Evolutionary conservation across 2,329 filamentous ascomycete genomes (phyloP).

Genomic region (Cladosporium sphaerospermum): DNA sequence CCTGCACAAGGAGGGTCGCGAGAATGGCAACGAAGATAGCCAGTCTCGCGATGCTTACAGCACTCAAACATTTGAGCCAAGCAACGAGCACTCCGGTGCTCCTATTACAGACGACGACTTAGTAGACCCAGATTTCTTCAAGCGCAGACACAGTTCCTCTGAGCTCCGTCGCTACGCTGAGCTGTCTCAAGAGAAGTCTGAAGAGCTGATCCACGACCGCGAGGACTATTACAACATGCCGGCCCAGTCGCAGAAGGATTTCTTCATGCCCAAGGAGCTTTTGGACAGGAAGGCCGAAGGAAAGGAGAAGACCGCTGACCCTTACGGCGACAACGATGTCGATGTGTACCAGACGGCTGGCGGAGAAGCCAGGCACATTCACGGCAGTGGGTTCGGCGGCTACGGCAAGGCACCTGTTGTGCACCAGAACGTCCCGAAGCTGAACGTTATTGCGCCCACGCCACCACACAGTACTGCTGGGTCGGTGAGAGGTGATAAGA

Average conservation of each 20-base stretch:
- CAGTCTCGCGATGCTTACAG: conserved; percentile 6
- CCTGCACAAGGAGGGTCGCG: conserved; percentile 18
- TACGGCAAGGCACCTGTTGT: conserved; percentile 16
- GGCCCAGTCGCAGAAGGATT: conserved; percentile 38
- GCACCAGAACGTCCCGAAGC: conserved; percentile 37
- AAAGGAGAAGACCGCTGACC: conserved; percentile 33
- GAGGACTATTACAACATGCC: conserved; percentile 36
- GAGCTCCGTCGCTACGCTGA: conserved; percentile 22
- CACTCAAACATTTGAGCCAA: conserved; percentile 23
- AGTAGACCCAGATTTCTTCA: conserved; percentile 41
- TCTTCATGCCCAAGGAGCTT: conserved; percentile 43
- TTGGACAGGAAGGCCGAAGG: conserved; percentile 33
- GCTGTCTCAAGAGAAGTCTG: conserved; percentile 29
- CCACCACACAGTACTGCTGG: conserved; percentile 45
- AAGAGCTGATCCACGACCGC: conserved; percentile 38
- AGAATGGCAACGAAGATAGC: background rate
- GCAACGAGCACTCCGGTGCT: conserved; percentile 30
- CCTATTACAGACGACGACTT: conserved; percentile 41
- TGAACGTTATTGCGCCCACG: conserved; percentile 54
- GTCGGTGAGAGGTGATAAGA: conserved; percentile 28
- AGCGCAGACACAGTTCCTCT: conserved; percentile 25
- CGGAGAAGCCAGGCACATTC: conserved; percentile 14
- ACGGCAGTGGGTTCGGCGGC: conserved; percentile 13
- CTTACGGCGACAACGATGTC: conserved; percentile 40
- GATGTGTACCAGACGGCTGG: conserved; percentile 38